phyloP scores from a whole-genome alignment of 75 land plant species.

The Ceratopteris richardii region DNA sequence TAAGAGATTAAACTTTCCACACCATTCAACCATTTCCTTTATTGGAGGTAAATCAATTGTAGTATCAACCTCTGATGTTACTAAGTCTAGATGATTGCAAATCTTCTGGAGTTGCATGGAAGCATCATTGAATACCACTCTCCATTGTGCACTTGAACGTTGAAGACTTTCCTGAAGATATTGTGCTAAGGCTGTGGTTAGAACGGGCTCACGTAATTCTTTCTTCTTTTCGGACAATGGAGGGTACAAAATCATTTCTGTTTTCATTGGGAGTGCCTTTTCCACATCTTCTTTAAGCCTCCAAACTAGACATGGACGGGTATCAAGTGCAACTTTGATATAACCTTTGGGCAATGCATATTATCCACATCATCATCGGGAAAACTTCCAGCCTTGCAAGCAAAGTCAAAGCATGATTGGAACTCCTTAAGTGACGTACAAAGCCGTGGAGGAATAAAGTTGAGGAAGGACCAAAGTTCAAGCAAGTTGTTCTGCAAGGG shows the following conservation, averaged over 20 bases:
- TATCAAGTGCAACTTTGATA: slow-evolving; percentile 68
- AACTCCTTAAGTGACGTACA: slow-evolving; percentile 85
- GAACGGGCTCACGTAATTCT: slow-evolving; percentile 56
- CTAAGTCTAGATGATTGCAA: slow-evolving; percentile 90
- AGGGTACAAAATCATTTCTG: slow-evolving; percentile 86
- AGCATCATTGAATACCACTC: slow-evolving; percentile 47
- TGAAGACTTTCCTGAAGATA: slow-evolving; percentile 35
- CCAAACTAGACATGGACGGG: slow-evolving; percentile 73
- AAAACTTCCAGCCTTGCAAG: slow-evolving; percentile 38
- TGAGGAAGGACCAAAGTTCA: slow-evolving; percentile 90
- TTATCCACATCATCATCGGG: slow-evolving; percentile 51
- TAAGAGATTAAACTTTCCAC: slow-evolving; percentile 27
- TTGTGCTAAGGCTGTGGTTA: slow-evolving; percentile 50
- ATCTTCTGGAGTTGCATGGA: slow-evolving; percentile 79
- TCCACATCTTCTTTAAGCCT: slow-evolving; percentile 85
- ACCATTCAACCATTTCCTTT: no score
- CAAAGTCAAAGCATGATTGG: slow-evolving; percentile 72
- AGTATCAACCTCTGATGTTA: slow-evolving; percentile 45
- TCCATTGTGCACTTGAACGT: slow-evolving; percentile 21
- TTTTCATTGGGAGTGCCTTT: slow-evolving; percentile 69
- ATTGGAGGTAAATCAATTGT: slow-evolving; percentile 70
- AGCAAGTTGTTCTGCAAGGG: slow-evolving; percentile 93
- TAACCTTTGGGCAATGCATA: slow-evolving; percentile 58
- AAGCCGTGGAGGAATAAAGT: slow-evolving; percentile 88
- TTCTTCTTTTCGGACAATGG: slow-evolving; percentile 69